Conservation (phyloP, 305 asterid genomes). For the Ilex paraguariensis region DNA sequence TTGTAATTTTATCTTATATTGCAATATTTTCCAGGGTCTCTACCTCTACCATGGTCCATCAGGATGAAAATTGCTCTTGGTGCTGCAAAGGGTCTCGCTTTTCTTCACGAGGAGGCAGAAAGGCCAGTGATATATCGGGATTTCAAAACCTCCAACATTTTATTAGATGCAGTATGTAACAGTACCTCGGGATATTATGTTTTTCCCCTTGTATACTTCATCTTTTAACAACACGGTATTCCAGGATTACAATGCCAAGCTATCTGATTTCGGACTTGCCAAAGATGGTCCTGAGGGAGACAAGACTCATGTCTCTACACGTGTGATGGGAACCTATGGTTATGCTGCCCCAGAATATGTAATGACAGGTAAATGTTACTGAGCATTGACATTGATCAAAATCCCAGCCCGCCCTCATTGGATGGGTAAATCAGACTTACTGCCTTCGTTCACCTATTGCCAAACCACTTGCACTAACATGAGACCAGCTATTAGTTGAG, state of each 20-base stretch:
- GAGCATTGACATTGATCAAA: not conserved
- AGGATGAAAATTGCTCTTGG: constrained; percentile 97
- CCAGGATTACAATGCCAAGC: constrained; percentile 95
- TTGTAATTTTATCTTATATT: too few species aligned
- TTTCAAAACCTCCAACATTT: constrained; percentile 93
- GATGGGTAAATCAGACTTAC: not conserved
- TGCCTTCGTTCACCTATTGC: too few species aligned
- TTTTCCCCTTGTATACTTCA: not conserved
- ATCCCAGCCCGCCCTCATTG: not conserved
- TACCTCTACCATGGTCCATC: constrained; percentile 96
- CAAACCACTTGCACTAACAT: too few species aligned
- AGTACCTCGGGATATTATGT: constrained; percentile 6
- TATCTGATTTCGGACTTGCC: constrained; percentile 97
- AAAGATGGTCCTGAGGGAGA: constrained; percentile 98
- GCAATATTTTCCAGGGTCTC: constrained; percentile 53
- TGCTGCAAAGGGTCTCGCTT: constrained; percentile 95
- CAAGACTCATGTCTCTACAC: constrained; percentile 93
- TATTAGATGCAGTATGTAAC: constrained; percentile 80
- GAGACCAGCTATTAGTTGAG: too few species aligned
- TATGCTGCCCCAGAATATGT: constrained; percentile 99
- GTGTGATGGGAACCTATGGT: constrained; percentile 98
- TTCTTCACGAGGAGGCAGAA: constrained; percentile 97
- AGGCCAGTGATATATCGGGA: constrained; percentile 95
- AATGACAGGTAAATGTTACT: constrained; percentile 69
- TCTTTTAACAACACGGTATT: constrained; percentile 12